Evolutionary conservation across 192 early-diverging fungal genomes (phyloP).

Genomic region (Linderina pennispora): DNA sequence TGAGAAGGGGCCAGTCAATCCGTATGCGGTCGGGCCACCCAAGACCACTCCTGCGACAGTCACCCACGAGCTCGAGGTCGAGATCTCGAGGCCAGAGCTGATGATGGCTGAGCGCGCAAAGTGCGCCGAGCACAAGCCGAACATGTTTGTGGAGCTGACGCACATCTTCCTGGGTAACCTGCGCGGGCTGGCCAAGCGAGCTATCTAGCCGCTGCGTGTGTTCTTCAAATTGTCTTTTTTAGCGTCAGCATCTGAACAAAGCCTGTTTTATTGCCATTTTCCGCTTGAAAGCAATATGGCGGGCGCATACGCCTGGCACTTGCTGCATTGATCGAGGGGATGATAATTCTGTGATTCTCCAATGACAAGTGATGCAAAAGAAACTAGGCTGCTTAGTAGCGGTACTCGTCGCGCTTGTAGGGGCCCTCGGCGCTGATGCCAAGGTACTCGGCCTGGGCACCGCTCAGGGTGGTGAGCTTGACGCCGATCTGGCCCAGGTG

Average conservation of each 20-base stretch:
- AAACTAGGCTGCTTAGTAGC: constrained; percentile 67
- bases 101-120: constrained; percentile 60
- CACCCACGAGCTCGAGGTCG: constrained; percentile 81
- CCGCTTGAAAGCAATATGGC: no score
- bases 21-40: constrained; percentile 34
- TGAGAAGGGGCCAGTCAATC: constrained; percentile 27
- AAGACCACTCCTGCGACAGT: constrained; percentile 41
- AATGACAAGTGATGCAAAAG: background rate
- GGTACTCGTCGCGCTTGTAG: constrained; percentile 97
- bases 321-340: no score
- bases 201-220: constrained; percentile 22
- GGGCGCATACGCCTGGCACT: no score
- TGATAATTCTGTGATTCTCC: background rate
- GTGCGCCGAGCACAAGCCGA: constrained; percentile 50
- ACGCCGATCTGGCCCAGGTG: constrained; percentile 94
- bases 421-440: constrained; percentile 77
- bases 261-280: no score
- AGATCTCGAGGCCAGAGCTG: constrained; percentile 56
- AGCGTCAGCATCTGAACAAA: no score
- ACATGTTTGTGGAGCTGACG: constrained; percentile 65
- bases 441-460: constrained; percentile 76
- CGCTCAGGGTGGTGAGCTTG: constrained; percentile 78
- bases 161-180: constrained; percentile 77
- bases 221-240: no score
- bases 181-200: constrained; percentile 52